These are phyloP conservation scores for Gracilariopsis chorda DNA, from an alignment of 23 red algal species.

Conservation along the genomic window DNA sequence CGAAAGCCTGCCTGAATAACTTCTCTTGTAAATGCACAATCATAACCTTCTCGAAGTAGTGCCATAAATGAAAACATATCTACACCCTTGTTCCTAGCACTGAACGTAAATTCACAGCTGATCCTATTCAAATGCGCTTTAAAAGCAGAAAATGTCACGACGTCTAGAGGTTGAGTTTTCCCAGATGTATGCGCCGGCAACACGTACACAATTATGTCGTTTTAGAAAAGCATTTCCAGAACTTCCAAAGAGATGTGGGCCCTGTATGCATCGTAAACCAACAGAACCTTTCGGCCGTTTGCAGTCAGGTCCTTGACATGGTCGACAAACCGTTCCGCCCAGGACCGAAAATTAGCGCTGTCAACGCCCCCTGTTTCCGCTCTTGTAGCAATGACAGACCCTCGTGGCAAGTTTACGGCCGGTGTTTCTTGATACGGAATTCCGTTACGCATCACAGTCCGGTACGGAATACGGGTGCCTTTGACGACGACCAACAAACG, in stretches of 20 bases:
- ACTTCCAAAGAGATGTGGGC: conserved; percentile 23
- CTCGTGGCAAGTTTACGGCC: neutral
- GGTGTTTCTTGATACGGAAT: neutral
- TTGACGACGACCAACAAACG: conserved; percentile 3
- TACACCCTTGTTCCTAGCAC: neutral
- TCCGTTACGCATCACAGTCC: neutral
- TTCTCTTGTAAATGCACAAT: neutral
- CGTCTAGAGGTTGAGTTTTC: conserved; percentile 42
- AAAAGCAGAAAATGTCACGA: conserved; percentile 7
- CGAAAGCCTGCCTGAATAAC: conserved; percentile 11
- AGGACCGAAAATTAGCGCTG: conserved; percentile 7
- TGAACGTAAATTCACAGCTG: neutral
- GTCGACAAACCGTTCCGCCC: neutral
- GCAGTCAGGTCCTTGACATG: neutral
- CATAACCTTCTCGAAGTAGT: neutral
- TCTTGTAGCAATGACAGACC: neutral
- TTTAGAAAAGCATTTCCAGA: neutral
- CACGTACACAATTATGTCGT: conserved; percentile 14
- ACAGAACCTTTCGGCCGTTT: neutral
- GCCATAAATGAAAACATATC: neutral
- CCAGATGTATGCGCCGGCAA: conserved; percentile 47
- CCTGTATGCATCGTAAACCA: conserved; percentile 37
- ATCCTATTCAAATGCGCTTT: conserved; percentile 1
- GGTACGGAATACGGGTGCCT: neutral
- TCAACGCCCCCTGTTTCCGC: conserved; percentile 18